Evolutionary conservation across 257 asterid genomes (phyloP).

Genomic region (Capsicum rhomboideum): DNA sequence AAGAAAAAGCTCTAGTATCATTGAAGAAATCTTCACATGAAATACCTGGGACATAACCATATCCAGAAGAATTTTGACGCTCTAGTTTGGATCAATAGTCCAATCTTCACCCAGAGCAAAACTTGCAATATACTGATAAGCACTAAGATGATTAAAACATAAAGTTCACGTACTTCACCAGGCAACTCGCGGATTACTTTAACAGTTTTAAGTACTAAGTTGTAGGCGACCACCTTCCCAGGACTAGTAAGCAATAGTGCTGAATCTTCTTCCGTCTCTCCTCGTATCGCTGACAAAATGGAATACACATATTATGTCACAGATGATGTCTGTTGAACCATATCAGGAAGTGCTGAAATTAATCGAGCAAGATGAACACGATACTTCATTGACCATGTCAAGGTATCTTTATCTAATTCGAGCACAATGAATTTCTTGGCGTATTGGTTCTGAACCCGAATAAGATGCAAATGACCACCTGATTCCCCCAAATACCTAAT

Average conservation of each 20-base stretch:
- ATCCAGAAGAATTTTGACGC: too few relatives aligned
- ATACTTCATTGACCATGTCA: slow-evolving; percentile 1
- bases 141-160: too few relatives aligned
- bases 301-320: not conserved
- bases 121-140: not conserved
- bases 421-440: not conserved
- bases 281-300: not conserved
- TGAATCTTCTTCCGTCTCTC: slow-evolving; percentile 1
- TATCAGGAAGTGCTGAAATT: not conserved
- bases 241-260: slow-evolving; percentile 3
- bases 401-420: not conserved
- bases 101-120: too few relatives aligned
- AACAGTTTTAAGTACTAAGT: not conserved
- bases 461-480: not conserved
- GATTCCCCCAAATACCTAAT: not conserved
- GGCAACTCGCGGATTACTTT: not conserved
- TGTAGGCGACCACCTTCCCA: too few relatives aligned
- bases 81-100: too few relatives aligned
- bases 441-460: not conserved
- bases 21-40: too few relatives aligned
- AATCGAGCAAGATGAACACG: not conserved
- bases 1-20: too few relatives aligned
- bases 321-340: not conserved
- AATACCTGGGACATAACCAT: too few relatives aligned
- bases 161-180: not conserved